Conservation (phyloP, 371 early-diverging fungal species). For the Actinomucor elegans region DNA sequence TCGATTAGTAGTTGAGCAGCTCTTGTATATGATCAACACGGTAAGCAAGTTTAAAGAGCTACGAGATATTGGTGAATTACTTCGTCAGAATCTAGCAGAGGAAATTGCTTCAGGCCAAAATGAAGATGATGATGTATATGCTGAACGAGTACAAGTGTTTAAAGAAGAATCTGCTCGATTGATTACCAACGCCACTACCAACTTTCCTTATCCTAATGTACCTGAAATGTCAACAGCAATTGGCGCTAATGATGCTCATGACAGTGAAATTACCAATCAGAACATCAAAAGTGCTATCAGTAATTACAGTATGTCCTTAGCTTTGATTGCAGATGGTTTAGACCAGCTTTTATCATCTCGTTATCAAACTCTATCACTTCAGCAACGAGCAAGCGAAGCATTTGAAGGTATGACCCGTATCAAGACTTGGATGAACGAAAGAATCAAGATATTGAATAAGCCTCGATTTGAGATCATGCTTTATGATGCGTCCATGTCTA, state of each 20-base stretch:
- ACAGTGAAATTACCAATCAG: conserved; percentile 36
- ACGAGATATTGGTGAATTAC: conserved; percentile 34
- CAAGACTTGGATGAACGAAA: conserved; percentile 45
- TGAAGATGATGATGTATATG: conserved; percentile 22
- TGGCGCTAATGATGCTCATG: conserved; percentile 30
- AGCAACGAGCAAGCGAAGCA: conserved; percentile 35
- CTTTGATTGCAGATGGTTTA: conserved; percentile 41
- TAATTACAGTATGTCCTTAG: conserved; percentile 39
- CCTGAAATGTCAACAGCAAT: conserved; percentile 43
- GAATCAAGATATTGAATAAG: conserved; percentile 23
- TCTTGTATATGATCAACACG: conserved; percentile 35
- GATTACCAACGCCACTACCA: conserved; percentile 30
- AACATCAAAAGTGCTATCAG: conserved; percentile 34
- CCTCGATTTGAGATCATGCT: conserved; percentile 17
- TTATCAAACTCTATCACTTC: conserved; percentile 36
- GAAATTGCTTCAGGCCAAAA: not conserved
- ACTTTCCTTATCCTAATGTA: conserved; percentile 38
- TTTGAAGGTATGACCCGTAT: conserved; percentile 36
- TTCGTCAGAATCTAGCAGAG: conserved; percentile 27
- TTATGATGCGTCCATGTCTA: not conserved
- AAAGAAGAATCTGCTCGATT: conserved; percentile 42
- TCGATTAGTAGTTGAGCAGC: conserved; percentile 46
- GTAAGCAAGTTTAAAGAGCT: conserved; percentile 33
- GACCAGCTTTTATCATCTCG: conserved; percentile 41
- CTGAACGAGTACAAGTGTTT: conserved; percentile 27